phyloP scores from a whole-genome alignment of 352 stramenopile species.

The Globisporangium radiosum region DNA sequence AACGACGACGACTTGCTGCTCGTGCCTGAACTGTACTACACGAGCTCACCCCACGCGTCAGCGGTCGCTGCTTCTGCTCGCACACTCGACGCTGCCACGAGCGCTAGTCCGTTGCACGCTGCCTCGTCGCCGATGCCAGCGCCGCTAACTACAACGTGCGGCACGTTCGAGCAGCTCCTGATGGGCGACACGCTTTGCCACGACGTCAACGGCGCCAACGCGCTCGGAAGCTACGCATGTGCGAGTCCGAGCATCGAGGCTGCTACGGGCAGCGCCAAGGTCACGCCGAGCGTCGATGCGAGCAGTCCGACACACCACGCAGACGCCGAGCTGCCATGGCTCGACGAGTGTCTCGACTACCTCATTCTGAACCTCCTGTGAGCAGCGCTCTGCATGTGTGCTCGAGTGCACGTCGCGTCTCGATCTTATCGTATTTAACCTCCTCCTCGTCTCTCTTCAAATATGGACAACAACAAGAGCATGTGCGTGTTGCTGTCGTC shows the following conservation, averaged over 20 bases:
- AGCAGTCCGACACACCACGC: slow-evolving; percentile 10
- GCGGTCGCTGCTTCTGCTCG: too few relatives aligned
- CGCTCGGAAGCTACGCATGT: background rate
- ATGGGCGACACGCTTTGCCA: slow-evolving; percentile 1
- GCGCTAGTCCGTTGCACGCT: background rate
- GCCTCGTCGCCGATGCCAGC: background rate
- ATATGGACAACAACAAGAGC: too few relatives aligned
- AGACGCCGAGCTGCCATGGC: slow-evolving; percentile 13
- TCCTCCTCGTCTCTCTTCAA: too few relatives aligned
- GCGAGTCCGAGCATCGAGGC: background rate
- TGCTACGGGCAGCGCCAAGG: background rate
- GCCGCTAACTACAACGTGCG: background rate
- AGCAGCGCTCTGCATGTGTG: background rate
- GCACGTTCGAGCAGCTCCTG: slow-evolving; percentile 13
- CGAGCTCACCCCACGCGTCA: background rate
- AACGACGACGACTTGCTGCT: slow-evolving; percentile 6
- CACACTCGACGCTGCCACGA: background rate
- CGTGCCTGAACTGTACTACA: slow-evolving; percentile 6
- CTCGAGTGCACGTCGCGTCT: too few relatives aligned
- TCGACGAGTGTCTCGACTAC: slow-evolving; percentile 26
- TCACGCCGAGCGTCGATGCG: background rate
- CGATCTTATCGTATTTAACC: too few relatives aligned
- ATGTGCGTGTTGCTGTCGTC: too few relatives aligned
- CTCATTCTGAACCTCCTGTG: slow-evolving; percentile 19
- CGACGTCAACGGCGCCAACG: background rate